phyloP scores from a whole-genome alignment of 305 asterid species.

The Solanum aculeatissimum region DNA sequence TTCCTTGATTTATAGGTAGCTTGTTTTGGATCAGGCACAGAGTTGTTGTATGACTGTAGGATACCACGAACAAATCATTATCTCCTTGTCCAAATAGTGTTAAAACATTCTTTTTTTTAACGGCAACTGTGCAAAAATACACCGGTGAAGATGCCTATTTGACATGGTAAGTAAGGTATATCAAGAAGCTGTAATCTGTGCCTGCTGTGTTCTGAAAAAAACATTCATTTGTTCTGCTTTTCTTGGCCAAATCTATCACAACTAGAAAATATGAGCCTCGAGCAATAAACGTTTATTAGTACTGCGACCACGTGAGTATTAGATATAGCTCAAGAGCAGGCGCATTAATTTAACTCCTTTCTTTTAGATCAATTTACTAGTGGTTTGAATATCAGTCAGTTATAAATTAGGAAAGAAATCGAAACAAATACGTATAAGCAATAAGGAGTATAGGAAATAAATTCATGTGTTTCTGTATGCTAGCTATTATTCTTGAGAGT shows the following conservation, averaged over 20 bases:
- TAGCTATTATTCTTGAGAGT: too few species aligned
- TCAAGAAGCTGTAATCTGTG: background rate
- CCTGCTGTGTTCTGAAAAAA: background rate
- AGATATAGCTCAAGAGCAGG: background rate
- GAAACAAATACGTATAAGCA: too few species aligned
- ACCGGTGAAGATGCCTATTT: background rate
- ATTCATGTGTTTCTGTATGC: too few species aligned
- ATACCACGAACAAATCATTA: background rate
- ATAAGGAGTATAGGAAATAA: too few species aligned
- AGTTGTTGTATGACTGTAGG: background rate
- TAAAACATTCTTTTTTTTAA: background rate
- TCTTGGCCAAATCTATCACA: background rate
- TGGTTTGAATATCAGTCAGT: too few species aligned
- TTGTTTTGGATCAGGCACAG: background rate
- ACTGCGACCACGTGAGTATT: background rate
- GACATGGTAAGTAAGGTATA: background rate
- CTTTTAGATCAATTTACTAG: too few species aligned
- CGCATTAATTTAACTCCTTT: too few species aligned
- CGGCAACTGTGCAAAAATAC: background rate
- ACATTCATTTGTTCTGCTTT: background rate
- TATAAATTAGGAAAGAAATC: too few species aligned
- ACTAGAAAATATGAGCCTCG: background rate
- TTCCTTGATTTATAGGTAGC: constrained; percentile 12
- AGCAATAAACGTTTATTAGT: background rate
- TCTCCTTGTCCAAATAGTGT: background rate